These are phyloP conservation scores for Blastobotrys serpentis DNA, from an alignment of 1,139 yeast genomes.

Conservation along the genomic window DNA sequence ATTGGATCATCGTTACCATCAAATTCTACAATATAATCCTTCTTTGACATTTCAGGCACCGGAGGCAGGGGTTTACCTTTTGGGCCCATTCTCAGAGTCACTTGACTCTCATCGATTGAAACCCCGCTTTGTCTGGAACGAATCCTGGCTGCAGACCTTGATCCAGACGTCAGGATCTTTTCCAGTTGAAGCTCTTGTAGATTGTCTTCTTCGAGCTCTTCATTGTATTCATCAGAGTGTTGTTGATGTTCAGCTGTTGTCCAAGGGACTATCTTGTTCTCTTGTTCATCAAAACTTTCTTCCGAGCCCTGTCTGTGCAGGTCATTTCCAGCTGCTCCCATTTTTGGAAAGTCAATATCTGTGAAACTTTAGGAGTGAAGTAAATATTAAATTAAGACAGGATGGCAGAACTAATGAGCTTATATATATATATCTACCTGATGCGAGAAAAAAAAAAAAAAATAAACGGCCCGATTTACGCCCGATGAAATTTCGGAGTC, in stretches of 20 bases:
- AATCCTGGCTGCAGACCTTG: slow-evolving; percentile 2
- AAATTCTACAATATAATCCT: slow-evolving; percentile 41
- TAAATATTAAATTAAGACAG: not conserved
- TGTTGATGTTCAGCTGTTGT: slow-evolving; percentile 6
- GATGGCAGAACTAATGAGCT: not conserved
- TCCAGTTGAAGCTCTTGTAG: slow-evolving; percentile 5
- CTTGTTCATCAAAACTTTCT: slow-evolving; percentile 1
- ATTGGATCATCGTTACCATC: slow-evolving; percentile 51
- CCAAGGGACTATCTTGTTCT: not conserved
- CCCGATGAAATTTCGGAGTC: too few species aligned
- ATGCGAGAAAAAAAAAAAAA: too few species aligned
- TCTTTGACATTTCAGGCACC: not conserved
- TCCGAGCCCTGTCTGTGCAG: not conserved
- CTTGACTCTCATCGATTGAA: not conserved
- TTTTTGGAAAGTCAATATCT: too few species aligned
- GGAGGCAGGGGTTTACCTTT: not conserved
- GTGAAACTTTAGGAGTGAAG: too few species aligned
- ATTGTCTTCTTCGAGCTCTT: slow-evolving; percentile 6
- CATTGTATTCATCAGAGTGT: not conserved
- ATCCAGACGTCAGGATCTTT: slow-evolving; percentile 3
- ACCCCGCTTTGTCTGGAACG: not conserved
- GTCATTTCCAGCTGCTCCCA: too few species aligned
- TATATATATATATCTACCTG: not conserved
- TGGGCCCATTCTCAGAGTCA: slow-evolving; percentile 4
- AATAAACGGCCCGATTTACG: too few species aligned